Evolutionary conservation across 1,139 yeast genomes (phyloP).

Genomic region (Yamadazyma conglobata): DNA sequence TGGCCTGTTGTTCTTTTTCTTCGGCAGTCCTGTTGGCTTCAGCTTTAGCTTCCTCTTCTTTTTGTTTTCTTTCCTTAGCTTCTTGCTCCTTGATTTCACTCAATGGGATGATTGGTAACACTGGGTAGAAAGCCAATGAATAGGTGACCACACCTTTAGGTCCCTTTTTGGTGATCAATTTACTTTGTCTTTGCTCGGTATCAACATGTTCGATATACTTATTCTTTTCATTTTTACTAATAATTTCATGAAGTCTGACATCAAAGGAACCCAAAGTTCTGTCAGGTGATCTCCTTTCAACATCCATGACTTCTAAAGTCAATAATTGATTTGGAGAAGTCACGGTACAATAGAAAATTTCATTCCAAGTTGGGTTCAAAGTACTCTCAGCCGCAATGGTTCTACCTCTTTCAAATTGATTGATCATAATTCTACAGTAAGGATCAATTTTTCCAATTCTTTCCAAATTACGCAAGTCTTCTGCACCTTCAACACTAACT

Average conservation of each 20-base stretch:
- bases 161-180: slow-evolving; percentile 67
- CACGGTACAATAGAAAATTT: slow-evolving; percentile 74
- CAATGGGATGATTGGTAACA: slow-evolving; percentile 70
- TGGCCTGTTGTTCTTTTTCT: slow-evolving; percentile 23
- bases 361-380: slow-evolving; percentile 82
- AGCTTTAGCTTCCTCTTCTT: slow-evolving; percentile 29
- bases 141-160: slow-evolving; percentile 79
- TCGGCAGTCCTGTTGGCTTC: slow-evolving; percentile 27
- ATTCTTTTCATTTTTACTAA: slow-evolving; percentile 65
- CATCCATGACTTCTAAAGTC: slow-evolving; percentile 89
- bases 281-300: slow-evolving; percentile 71
- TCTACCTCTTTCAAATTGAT: slow-evolving; percentile 73
- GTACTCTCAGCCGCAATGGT: slow-evolving; percentile 69
- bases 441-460: slow-evolving; percentile 91
- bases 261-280: slow-evolving; percentile 83
- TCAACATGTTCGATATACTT: slow-evolving; percentile 61
- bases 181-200: slow-evolving; percentile 53
- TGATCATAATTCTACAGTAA: slow-evolving; percentile 73
- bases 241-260: slow-evolving; percentile 61
- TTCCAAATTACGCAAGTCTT: slow-evolving; percentile 77
- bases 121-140: slow-evolving; percentile 76
- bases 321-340: slow-evolving; percentile 78
- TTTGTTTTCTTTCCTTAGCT: slow-evolving; percentile 32
- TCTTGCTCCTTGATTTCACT: slow-evolving; percentile 63
- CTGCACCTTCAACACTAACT: slow-evolving; percentile 66